Conservation (phyloP, 108 stramenopile species). For the Phaeodactylum tricornutum region DNA sequence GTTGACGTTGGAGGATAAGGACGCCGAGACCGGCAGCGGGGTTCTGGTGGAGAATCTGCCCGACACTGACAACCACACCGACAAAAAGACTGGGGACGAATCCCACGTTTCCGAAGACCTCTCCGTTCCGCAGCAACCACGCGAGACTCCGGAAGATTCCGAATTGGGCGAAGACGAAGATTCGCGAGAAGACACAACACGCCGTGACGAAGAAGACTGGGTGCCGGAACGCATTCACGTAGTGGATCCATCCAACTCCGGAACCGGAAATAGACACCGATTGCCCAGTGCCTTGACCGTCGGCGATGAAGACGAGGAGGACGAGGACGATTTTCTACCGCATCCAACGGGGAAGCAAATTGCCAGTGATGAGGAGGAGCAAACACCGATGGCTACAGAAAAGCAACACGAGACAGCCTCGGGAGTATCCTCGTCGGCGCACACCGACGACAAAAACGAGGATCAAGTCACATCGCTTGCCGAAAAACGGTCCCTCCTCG, state of each 20-base stretch:
- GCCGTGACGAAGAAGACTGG: not conserved
- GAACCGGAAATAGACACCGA: not conserved
- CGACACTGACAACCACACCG: no score
- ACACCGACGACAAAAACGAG: not conserved
- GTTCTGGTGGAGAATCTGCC: no score
- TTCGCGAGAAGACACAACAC: not conserved
- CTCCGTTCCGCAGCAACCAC: no score
- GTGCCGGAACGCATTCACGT: not conserved
- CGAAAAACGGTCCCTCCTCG: constrained; percentile 64
- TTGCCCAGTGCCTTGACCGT: not conserved
- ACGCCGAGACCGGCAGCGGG: no score
- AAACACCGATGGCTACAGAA: not conserved
- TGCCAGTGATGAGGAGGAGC: not conserved
- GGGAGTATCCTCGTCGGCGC: not conserved
- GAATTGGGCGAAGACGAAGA: constrained; percentile 3
- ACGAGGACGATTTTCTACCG: constrained; percentile 1
- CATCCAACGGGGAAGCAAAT: not conserved
- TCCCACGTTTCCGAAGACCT: no score
- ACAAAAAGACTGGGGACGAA: no score
- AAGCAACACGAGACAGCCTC: not conserved
- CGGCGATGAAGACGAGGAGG: constrained; percentile 3
- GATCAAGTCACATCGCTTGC: constrained; percentile 31
- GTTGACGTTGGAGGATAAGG: no score
- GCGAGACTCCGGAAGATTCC: no score
- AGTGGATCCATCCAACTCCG: not conserved